phyloP scores from a whole-genome alignment of 2,329 filamentous ascomycete species.

The Ophiocordyceps camponoti-saundersi region DNA sequence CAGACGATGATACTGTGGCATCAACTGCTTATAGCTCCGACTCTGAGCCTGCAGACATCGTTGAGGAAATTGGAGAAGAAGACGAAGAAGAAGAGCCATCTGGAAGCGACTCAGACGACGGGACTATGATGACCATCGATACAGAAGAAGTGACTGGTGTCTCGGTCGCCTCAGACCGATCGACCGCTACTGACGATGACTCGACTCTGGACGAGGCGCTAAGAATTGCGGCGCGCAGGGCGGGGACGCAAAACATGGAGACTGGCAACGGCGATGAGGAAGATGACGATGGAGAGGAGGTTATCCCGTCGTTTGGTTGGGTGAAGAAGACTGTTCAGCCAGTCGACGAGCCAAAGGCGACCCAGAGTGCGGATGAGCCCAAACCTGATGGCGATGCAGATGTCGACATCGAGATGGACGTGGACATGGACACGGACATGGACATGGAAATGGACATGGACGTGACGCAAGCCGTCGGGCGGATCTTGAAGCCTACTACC shows the following conservation, averaged over 20 bases:
- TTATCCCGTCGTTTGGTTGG: constrained; percentile 66
- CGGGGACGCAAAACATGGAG: constrained; percentile 55
- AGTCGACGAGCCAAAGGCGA: constrained; percentile 16
- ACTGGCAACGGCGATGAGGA: constrained; percentile 27
- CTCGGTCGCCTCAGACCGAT: constrained; percentile 43
- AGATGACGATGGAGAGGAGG: constrained; percentile 48
- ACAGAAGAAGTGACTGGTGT: constrained; percentile 60
- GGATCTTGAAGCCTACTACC: constrained; percentile 28
- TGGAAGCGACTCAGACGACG: constrained; percentile 50
- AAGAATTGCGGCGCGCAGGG: constrained; percentile 55
- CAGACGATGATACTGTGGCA: constrained; percentile 49
- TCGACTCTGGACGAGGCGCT: constrained; percentile 63
- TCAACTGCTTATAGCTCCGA: constrained; percentile 66
- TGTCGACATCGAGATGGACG: constrained; percentile 6
- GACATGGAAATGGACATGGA: constrained; percentile 30
- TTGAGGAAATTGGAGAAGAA: constrained; percentile 38
- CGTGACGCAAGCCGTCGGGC: constrained; percentile 35
- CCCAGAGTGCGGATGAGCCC: constrained; percentile 22
- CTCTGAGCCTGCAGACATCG: constrained; percentile 36
- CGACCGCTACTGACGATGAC: constrained; percentile 43
- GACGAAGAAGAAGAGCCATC: constrained; percentile 30
- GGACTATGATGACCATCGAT: constrained; percentile 69
- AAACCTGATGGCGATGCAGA: constrained; percentile 2
- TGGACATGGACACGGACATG: constrained; percentile 19
- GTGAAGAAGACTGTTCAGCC: constrained; percentile 33